phyloP scores from a whole-genome alignment of 208 protist species.

The Novymonas esmeraldas region DNA sequence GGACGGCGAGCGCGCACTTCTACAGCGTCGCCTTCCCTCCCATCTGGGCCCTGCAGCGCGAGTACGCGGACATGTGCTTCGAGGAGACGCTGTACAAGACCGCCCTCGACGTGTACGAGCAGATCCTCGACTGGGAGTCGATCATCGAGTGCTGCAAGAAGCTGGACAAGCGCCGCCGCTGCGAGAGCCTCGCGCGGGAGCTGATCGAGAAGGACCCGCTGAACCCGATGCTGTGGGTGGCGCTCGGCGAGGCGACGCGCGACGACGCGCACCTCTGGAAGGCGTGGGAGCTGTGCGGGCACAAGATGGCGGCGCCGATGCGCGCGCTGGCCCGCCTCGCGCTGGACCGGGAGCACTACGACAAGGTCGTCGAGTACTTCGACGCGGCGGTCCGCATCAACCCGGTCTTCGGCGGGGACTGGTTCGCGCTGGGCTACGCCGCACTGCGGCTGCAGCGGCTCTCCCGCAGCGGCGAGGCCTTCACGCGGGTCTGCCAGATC shows the following conservation, averaged over 20 bases:
- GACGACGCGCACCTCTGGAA: slow-evolving; percentile 84
- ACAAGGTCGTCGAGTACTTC: slow-evolving; percentile 90
- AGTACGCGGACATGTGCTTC: slow-evolving; percentile 88
- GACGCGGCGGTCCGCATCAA: slow-evolving; percentile 87
- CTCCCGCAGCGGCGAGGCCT: slow-evolving; percentile 81
- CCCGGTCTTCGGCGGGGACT: slow-evolving; percentile 91
- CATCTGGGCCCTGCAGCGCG: slow-evolving; percentile 73
- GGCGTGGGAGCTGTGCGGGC: slow-evolving; percentile 89
- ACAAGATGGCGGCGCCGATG: slow-evolving; percentile 88
- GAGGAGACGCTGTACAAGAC: slow-evolving; percentile 88
- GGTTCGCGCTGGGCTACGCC: slow-evolving; percentile 91
- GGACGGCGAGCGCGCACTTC: slow-evolving; percentile 73
- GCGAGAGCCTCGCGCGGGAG: slow-evolving; percentile 85
- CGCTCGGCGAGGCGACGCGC: slow-evolving; percentile 89
- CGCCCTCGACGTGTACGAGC: slow-evolving; percentile 88
- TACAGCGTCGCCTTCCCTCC: slow-evolving; percentile 86
- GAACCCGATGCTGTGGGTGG: slow-evolving; percentile 90
- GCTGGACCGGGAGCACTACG: slow-evolving; percentile 85
- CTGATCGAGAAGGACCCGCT: slow-evolving; percentile 81
- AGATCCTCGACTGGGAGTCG: slow-evolving; percentile 86
- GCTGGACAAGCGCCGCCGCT: slow-evolving; percentile 86
- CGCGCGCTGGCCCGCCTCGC: slow-evolving; percentile 83
- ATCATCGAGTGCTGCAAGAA: slow-evolving; percentile 91
- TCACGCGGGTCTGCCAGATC: slow-evolving; percentile 91
- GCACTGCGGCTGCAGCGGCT: slow-evolving; percentile 72